phyloP scores from a whole-genome alignment of 371 early-diverging fungal genomes.

The Apophysomyces trapeziformis region DNA sequence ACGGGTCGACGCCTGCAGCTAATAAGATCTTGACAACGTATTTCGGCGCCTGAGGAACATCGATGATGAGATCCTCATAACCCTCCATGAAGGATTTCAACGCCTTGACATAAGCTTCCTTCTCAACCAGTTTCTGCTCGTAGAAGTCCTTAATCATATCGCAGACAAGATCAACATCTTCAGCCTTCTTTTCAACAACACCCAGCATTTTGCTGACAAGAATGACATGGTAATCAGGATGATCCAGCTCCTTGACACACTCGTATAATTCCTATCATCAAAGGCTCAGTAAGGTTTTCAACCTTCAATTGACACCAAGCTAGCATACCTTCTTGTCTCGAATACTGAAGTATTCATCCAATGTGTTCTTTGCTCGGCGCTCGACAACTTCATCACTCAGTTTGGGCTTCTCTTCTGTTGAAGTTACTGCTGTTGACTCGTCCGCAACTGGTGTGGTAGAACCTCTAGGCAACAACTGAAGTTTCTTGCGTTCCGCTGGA shows the following conservation, averaged over 20 bases:
- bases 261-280: constrained; percentile 52
- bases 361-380: constrained; percentile 66
- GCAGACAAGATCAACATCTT: constrained; percentile 60
- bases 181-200: constrained; percentile 59
- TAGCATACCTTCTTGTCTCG: constrained; percentile 52
- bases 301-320: too few species aligned
- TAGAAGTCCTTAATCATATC: constrained; percentile 57
- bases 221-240: constrained; percentile 51
- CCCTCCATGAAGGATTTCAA: constrained; percentile 65
- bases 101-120: constrained; percentile 53
- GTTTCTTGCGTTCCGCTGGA: constrained; percentile 42
- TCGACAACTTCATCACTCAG: constrained; percentile 61
- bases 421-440: constrained; percentile 16
- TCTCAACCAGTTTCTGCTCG: constrained; percentile 42
- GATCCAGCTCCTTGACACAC: constrained; percentile 73
- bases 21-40: constrained; percentile 70
- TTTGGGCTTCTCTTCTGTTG: constrained; percentile 40
- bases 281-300: too few species aligned
- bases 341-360: constrained; percentile 71
- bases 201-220: constrained; percentile 52
- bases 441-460: constrained; percentile 14
- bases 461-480: constrained; percentile 50
- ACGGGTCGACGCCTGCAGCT: constrained; percentile 56
- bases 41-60: constrained; percentile 79
- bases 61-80: constrained; percentile 79